Percentiles rank a stretch among this genome's conserved stretches.
Evolutionary conservation across 768 basidiomycete genomes (phyloP).

Genomic region (Piloderma croceum): DNA sequence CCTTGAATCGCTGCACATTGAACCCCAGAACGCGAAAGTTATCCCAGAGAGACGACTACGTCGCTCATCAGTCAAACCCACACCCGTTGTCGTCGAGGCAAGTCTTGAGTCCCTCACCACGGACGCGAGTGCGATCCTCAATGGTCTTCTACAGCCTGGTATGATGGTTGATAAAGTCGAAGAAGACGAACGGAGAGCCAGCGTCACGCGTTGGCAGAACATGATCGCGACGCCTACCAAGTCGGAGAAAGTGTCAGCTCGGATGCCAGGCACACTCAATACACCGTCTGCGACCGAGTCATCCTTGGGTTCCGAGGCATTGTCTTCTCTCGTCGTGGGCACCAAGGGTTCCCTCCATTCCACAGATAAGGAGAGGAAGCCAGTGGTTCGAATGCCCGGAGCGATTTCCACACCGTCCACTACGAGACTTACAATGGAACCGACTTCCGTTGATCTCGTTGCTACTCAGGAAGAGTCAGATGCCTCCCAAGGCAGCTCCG

Average conservation of each 20-base stretch:
- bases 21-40: conserved; percentile 10
- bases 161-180: conserved; percentile 20
- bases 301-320: conserved; percentile 19
- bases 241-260: conserved; percentile 17
- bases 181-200: conserved; percentile 8
- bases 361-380: conserved; percentile 21
- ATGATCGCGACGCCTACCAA: conserved; percentile 14
- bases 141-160: conserved; percentile 29
- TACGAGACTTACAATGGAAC: too few species aligned
- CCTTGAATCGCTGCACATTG: conserved; percentile 29
- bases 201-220: conserved; percentile 25
- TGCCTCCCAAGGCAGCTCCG: conserved; percentile 10
- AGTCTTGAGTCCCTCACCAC: conserved; percentile 33
- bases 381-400: too few species aligned
- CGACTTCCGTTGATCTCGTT: conserved; percentile 23
- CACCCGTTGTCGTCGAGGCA: conserved; percentile 20
- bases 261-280: conserved; percentile 27
- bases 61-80: conserved; percentile 27
- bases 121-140: conserved; percentile 27
- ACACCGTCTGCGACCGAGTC: conserved; percentile 26
- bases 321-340: neutral
- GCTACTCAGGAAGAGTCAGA: conserved; percentile 19
- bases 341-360: neutral
- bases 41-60: conserved; percentile 14
- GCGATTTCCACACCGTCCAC: too few species aligned